Evolutionary conservation across 495 filamentous ascomycete genomes (phyloP).

Genomic region (Penicillium verhagenii): DNA sequence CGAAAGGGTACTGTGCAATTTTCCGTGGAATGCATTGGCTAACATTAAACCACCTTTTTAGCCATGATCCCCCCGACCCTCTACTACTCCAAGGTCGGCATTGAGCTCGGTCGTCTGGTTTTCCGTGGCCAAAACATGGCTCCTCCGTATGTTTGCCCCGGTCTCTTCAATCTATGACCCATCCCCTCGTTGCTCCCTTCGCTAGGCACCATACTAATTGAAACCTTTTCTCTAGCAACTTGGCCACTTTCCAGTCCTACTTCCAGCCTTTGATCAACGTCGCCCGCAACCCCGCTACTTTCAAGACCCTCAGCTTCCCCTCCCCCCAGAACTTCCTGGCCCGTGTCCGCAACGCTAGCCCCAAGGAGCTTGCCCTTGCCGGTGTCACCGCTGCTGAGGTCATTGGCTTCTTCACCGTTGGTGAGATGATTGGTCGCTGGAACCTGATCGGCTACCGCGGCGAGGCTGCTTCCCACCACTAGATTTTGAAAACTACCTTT

Average conservation of each 20-base stretch:
- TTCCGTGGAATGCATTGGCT: constrained; percentile 19
- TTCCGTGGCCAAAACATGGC: constrained; percentile 87
- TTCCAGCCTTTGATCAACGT: constrained; percentile 70
- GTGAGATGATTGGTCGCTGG: constrained; percentile 91
- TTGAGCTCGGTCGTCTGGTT: constrained; percentile 84
- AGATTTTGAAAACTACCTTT: constrained; percentile 23
- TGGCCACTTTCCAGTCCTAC: constrained; percentile 83
- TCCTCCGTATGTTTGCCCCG: constrained; percentile 73
- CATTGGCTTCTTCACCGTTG: constrained; percentile 95
- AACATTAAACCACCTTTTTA: constrained; percentile 39
- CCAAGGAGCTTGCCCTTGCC: constrained; percentile 62
- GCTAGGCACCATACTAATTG: constrained; percentile 12
- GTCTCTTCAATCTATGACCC: background rate
- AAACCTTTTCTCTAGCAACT: constrained; percentile 52
- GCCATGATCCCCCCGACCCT: constrained; percentile 80
- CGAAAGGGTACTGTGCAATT: constrained; percentile 2
- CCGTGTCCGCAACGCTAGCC: constrained; percentile 66
- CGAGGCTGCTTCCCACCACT: constrained; percentile 62
- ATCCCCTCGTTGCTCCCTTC: background rate
- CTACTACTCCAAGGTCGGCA: constrained; percentile 87
- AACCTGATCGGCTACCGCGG: constrained; percentile 93
- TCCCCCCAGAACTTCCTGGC: constrained; percentile 55
- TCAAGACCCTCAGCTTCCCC: constrained; percentile 41
- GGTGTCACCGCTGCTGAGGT: constrained; percentile 83
- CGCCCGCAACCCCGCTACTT: constrained; percentile 61